Conservation (phyloP, 345 rosid genomes). For the Gossypium mustelinum region DNA sequence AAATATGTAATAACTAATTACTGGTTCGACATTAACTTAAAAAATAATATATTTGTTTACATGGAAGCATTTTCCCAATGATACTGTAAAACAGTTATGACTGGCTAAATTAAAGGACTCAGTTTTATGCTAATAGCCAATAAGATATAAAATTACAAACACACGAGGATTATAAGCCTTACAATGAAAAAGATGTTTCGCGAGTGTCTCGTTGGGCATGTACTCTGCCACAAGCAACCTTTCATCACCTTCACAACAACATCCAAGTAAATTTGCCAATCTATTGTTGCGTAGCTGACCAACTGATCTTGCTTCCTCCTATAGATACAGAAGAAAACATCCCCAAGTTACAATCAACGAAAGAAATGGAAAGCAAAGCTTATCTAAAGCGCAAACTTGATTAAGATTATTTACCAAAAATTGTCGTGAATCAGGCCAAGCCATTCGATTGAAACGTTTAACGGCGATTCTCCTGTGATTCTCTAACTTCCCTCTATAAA, state of each 20-base stretch:
- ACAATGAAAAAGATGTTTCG: slow-evolving; percentile 93
- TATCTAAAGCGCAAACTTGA: not conserved
- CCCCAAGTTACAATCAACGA: not conserved
- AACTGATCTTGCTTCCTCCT: slow-evolving; percentile 93
- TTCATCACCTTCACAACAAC: slow-evolving; percentile 86
- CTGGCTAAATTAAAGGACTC: not conserved
- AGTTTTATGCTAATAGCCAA: not conserved
- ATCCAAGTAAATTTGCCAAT: slow-evolving; percentile 83
- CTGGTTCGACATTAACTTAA: not conserved
- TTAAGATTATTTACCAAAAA: slow-evolving; percentile 45
- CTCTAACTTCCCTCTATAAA: slow-evolving; percentile 79
- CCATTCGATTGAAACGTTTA: slow-evolving; percentile 76
- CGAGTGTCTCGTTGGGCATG: slow-evolving; percentile 90
- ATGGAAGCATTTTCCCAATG: not conserved
- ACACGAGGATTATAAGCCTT: slow-evolving; percentile 18
- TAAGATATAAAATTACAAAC: not conserved
- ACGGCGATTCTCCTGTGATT: slow-evolving; percentile 76
- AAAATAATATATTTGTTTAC: not conserved
- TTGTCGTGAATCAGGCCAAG: slow-evolving; percentile 93
- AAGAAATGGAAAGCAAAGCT: not conserved
- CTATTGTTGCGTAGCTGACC: slow-evolving; percentile 74
- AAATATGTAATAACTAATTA: not conserved
- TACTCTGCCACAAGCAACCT: slow-evolving; percentile 80
- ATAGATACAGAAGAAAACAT: slow-evolving; percentile 11
- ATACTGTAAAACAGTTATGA: not conserved